A percentile compares a stretch with the other conserved stretches of the same genome.
Conservation (phyloP, 208 protist genomes). For the Crithidia mellificae region DNA sequence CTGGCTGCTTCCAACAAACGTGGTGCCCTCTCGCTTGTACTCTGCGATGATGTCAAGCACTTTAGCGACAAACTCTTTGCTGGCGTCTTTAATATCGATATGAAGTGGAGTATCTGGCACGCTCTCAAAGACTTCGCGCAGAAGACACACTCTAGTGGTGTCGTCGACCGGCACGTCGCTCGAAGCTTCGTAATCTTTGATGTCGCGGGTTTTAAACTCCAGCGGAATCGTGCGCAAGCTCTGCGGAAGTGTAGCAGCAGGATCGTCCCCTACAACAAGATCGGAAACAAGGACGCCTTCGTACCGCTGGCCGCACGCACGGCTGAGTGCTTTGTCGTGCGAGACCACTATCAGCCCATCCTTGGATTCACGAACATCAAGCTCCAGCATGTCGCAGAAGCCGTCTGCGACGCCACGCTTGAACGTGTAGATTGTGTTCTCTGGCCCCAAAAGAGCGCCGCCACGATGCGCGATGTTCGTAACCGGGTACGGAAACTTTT, state of each 20-base stretch:
- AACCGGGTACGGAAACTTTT: conserved; percentile 67
- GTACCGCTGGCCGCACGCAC: conserved; percentile 50
- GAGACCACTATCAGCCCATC: conserved; percentile 71
- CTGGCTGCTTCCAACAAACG: conserved; percentile 73
- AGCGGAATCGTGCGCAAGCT: conserved; percentile 49
- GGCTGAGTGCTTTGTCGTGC: conserved; percentile 53
- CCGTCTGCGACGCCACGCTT: conserved; percentile 39
- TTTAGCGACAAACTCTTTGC: conserved; percentile 40
- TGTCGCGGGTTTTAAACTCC: conserved; percentile 50
- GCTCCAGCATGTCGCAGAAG: conserved; percentile 67
- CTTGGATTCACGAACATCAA: conserved; percentile 73
- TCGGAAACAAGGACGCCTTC: conserved; percentile 34
- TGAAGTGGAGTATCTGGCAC: conserved; percentile 65
- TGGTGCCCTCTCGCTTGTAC: conserved; percentile 55
- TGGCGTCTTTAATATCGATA: conserved; percentile 73
- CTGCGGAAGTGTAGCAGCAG: conserved; percentile 58
- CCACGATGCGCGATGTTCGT: conserved; percentile 75
- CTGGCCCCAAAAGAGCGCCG: conserved; percentile 67
- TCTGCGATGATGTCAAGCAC: conserved; percentile 68
- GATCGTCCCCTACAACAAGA: conserved; percentile 51
- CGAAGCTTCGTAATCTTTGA: conserved; percentile 49
- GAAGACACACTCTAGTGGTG: conserved; percentile 59
- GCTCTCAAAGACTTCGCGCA: conserved; percentile 71
- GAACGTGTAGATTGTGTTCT: conserved; percentile 86
- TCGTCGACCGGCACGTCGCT: conserved; percentile 49